Evolutionary conservation across 306 rosid genomes (phyloP), one percentile per base, ranked within the genome.

Genomic region (Cucumis cinereus): DNA sequence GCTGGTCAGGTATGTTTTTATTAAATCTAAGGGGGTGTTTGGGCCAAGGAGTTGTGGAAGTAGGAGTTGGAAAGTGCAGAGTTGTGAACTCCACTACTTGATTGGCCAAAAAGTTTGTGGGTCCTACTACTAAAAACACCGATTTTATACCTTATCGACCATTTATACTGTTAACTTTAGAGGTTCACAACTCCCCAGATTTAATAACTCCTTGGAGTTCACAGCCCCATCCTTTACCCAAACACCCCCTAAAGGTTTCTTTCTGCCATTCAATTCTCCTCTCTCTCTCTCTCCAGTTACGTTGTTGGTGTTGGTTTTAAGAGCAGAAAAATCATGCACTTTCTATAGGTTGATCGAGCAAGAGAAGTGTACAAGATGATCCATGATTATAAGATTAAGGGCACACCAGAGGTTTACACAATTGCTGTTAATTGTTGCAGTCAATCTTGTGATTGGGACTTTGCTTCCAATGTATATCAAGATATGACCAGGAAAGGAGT

Each of bases 321-420:
- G 49, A 45, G 36, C 8, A 36, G 50, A 50, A 45, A 28, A 57
- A 62, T 71, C 35, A 71, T 63, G 43, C 36, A 55, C 83, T 78
- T 57, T 57, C 82, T 73, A 55, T 79, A 94, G 98, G 96, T 87
- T 85, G 96, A 92, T 80, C 87, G 96, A 61, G 97, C 95, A 33
- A 87, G 30, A 23, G 93, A 91, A 81, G 96, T 90, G 72, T 94
- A 94, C 83, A 78, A 86, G 88, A 77, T 88, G 97, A 74, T 94
- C 64, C 88, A 94, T 38, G 75, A 88, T 72, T 88, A 85, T 83
- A 85, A 83, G 35, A 81, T 94, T 70, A 91, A 84, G 85, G 98
- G 97, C 41, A 84, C 90, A 50, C 92, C 97, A 66, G 98, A 94
- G 86, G 97, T 94, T 81, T 94, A 94, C 87, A 94, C 98, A 38